Evolutionary conservation across 148 eudicot genomes (phyloP), one percentile per base, ranked within the genome.

Genomic region (Diospyros kaki): DNA sequence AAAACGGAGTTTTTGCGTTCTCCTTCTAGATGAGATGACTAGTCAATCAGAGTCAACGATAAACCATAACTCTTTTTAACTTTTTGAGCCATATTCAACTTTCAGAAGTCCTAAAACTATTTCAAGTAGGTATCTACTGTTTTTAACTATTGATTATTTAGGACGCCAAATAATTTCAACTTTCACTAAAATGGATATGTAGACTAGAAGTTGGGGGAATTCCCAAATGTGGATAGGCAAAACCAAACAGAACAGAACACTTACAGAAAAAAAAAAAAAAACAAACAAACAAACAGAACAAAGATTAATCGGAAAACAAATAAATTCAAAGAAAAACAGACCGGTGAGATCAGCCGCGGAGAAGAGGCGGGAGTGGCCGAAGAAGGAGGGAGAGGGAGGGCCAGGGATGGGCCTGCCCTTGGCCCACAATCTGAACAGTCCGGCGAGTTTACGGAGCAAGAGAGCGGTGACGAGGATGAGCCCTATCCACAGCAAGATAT

Each of bases 361-460:
- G 38, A 88, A 54, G 59, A 86, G 81, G 60, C n/a, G 45, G 50
- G 81, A 78, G 72, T 88, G 86, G 9, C 87, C 89, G 72, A 69
- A 84, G 73, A 88, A 83, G 53, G 87, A 88, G 44, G 87, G 79
- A 18, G 81, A 84, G 43, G 84, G 81, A 5, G 85, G 89, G 43
- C 88, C 85, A 6, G 87, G 86, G 15, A 88, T 84, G 9, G 68
- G 83, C 56, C 74, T 17, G 64, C 86, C 92, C 50, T 83, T 76
- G n/a, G 50, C 58, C 88, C 92, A 84, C 2, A 88, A 58, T 41
- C 63, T 64, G 71, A 88, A 73, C 11, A 86, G n/a, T 63, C 59
- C 38, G 6, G 64, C n/a, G 28, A 88, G 67, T 53, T 84, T 81
- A 0, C 75, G 64, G 52, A 86, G 46, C 75, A 84, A 77, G 68